These are phyloP conservation scores for Metschnikowia peoriensis DNA, from an alignment of 805 yeast species.

Conservation along the genomic window DNA sequence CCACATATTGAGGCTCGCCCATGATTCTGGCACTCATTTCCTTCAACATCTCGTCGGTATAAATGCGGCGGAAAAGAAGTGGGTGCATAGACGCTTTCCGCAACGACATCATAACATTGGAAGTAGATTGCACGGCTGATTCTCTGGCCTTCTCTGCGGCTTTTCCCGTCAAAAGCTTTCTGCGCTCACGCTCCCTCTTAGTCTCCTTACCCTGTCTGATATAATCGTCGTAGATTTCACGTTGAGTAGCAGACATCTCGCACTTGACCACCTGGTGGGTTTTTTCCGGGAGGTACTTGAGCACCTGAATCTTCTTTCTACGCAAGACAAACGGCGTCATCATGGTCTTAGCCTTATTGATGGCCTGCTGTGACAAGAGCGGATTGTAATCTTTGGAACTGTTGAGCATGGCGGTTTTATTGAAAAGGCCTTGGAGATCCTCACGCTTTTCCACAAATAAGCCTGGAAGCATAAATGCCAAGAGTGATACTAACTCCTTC, in stretches of 20 bases:
- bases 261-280: conserved; percentile 63
- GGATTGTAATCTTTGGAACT: conserved; percentile 60
- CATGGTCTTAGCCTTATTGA: conserved; percentile 91
- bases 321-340: conserved; percentile 97
- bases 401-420: conserved; percentile 78
- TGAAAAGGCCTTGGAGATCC: conserved; percentile 77
- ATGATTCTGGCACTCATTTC: conserved; percentile 77
- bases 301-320: conserved; percentile 87
- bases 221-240: conserved; percentile 58
- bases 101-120: conserved; percentile 80
- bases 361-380: conserved; percentile 84
- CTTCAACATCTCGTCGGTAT: conserved; percentile 51
- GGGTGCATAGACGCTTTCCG: conserved; percentile 96
- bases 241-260: conserved; percentile 56
- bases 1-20: conserved; percentile 74
- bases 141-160: conserved; percentile 33
- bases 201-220: conserved; percentile 44
- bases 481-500: conserved; percentile 82
- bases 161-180: conserved; percentile 36
- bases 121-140: conserved; percentile 42
- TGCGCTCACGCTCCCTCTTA: conserved; percentile 42
- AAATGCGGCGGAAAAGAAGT: conserved; percentile 68
- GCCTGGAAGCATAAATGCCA: conserved; percentile 86
- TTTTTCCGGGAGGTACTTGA: conserved; percentile 84
- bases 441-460: conserved; percentile 79